Conservation (phyloP, 305 asterid species). For the Fraxinus xanthoxyloides region DNA sequence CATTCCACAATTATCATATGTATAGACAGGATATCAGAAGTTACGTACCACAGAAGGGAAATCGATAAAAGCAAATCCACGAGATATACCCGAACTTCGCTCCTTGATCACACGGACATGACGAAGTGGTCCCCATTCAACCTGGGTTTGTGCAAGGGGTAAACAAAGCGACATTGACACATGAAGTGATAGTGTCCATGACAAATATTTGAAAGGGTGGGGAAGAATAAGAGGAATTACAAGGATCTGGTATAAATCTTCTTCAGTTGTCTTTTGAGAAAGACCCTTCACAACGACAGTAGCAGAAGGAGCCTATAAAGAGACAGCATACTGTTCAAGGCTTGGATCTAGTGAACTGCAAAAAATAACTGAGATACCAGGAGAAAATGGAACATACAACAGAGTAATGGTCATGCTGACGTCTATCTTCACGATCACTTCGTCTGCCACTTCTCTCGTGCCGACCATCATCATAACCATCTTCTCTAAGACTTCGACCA, state of each 20-base stretch:
- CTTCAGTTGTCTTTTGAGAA: slow-evolving; percentile 90
- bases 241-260: slow-evolving; percentile 90
- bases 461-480: slow-evolving; percentile 73
- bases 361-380: slow-evolving; percentile 4
- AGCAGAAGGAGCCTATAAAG: slow-evolving; percentile 85
- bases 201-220: slow-evolving; percentile 4
- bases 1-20: slow-evolving; percentile 11
- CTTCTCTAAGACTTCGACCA: slow-evolving; percentile 82
- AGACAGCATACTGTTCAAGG: slow-evolving; percentile 14
- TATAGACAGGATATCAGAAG: slow-evolving; percentile 3
- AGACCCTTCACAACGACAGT: slow-evolving; percentile 97
- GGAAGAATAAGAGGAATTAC: slow-evolving; percentile 38
- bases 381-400: slow-evolving; percentile 46
- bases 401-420: slow-evolving; percentile 56
- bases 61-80: slow-evolving; percentile 98
- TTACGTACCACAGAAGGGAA: slow-evolving; percentile 84
- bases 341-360: slow-evolving; percentile 19
- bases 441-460: slow-evolving; percentile 72
- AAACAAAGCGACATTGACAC: neutral
- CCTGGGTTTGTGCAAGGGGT: slow-evolving; percentile 39
- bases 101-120: slow-evolving; percentile 97
- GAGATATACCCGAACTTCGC: slow-evolving; percentile 83
- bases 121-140: slow-evolving; percentile 98
- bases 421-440: slow-evolving; percentile 79
- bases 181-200: slow-evolving; percentile 11